Conservation (phyloP, 495 filamentous ascomycete genomes). For the Aspergillus kassunensis region DNA sequence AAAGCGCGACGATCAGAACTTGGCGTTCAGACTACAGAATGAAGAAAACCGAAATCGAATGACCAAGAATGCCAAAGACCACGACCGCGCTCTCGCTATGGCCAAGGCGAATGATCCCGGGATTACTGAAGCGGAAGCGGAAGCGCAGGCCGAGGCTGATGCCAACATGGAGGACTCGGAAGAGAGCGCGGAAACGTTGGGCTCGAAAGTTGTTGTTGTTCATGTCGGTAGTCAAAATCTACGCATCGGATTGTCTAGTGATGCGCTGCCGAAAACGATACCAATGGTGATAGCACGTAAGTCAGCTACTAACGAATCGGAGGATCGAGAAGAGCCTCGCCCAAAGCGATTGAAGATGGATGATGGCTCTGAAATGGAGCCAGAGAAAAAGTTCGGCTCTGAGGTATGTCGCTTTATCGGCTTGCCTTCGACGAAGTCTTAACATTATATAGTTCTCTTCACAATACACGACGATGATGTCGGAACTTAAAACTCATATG, state of each 20-base stretch:
- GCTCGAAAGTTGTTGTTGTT: conserved; percentile 91
- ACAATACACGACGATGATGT: conserved; percentile 75
- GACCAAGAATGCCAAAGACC: conserved; percentile 78
- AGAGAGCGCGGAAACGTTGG: conserved; percentile 56
- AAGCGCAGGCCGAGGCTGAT: conserved; percentile 56
- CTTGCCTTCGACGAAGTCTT: conserved; percentile 1
- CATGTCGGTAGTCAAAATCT: conserved; percentile 98
- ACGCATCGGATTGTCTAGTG: conserved; percentile 86
- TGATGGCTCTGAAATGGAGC: conserved; percentile 52
- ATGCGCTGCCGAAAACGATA: conserved; percentile 88
- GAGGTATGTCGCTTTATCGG: conserved; percentile 53
- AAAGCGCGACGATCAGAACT: conserved; percentile 94
- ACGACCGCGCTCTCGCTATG: conserved; percentile 77
- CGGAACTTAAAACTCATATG: conserved; percentile 85
- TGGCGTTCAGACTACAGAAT: conserved; percentile 79
- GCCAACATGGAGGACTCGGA: conserved; percentile 61
- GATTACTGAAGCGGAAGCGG: conserved; percentile 48
- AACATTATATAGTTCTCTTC: conserved; percentile 54
- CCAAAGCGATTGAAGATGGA: conserved; percentile 83
- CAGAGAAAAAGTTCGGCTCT: conserved; percentile 78
- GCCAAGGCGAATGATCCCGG: conserved; percentile 46
- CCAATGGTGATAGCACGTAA: conserved; percentile 89
- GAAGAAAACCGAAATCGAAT: conserved; percentile 77
- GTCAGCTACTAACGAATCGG: conserved; percentile 70
- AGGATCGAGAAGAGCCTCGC: conserved; percentile 76